Conservation (phyloP, 2,329 filamentous ascomycete genomes). For the Scedosporium aurantiacum region DNA sequence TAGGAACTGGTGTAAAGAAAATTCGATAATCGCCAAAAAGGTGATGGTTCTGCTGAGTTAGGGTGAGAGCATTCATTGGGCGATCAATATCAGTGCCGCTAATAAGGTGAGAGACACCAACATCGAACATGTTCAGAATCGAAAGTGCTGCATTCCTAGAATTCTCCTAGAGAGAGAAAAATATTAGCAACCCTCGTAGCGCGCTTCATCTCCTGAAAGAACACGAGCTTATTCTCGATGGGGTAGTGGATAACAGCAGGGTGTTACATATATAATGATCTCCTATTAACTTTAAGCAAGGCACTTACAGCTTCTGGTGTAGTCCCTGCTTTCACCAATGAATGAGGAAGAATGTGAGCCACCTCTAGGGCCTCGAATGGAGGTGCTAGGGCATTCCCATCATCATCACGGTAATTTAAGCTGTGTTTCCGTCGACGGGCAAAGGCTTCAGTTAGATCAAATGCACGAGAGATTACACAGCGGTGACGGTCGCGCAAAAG, state of each 20-base stretch:
- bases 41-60: no score
- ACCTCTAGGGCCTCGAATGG: background rate
- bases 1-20: no score
- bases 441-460: background rate
- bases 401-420: background rate
- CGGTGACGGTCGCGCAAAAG: background rate
- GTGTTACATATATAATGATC: no score
- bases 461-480: background rate
- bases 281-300: no score
- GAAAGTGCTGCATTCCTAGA: background rate
- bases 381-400: background rate
- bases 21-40: no score
- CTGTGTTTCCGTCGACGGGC: background rate
- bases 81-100: background rate
- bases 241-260: no score
- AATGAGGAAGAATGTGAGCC: background rate
- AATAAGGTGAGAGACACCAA: background rate
- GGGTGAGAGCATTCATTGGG: background rate
- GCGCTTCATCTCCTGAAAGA: no score
- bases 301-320: background rate
- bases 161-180: background rate
- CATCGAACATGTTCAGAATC: background rate
- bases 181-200: background rate
- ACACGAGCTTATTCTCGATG: no score
- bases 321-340: background rate